These are phyloP conservation scores for Grosmannia clavigera DNA, from an alignment of 2,329 filamentous ascomycete genomes.

Conservation along the genomic window DNA sequence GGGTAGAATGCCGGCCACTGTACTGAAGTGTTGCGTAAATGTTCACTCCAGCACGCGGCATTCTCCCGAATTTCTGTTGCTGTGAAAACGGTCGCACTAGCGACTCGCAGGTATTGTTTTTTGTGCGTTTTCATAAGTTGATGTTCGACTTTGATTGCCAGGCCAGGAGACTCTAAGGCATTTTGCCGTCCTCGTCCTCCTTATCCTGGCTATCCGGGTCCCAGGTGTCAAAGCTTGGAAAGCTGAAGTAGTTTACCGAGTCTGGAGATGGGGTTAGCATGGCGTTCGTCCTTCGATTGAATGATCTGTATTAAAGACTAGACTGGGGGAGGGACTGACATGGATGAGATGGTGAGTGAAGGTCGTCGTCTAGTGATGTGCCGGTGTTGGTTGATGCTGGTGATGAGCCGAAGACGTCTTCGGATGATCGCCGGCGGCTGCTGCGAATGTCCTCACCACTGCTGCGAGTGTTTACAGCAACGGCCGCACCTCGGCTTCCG, in stretches of 20 bases:
- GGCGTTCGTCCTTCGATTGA: background rate
- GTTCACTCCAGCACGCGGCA: background rate
- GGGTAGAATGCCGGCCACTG: too few relatives aligned
- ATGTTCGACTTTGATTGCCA: background rate
- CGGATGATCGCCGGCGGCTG: background rate
- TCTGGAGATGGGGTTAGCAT: slow-evolving; percentile 12
- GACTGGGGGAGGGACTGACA: background rate
- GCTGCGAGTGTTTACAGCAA: background rate
- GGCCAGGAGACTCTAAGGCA: slow-evolving; percentile 3
- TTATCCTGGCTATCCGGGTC: slow-evolving; percentile 33
- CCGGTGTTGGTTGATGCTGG: slow-evolving; percentile 15
- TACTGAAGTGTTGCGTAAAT: background rate
- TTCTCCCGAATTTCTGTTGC: background rate
- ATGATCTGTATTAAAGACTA: too few relatives aligned
- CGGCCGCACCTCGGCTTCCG: background rate
- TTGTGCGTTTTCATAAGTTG: background rate
- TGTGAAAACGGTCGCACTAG: background rate
- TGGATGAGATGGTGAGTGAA: slow-evolving; percentile 11
- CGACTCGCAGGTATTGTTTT: background rate
- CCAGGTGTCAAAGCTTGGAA: slow-evolving; percentile 61
- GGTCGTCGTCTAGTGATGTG: slow-evolving; percentile 17
- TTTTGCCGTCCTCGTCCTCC: slow-evolving; percentile 19
- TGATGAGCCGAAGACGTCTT: slow-evolving; percentile 11
- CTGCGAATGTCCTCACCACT: background rate
- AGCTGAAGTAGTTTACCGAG: slow-evolving; percentile 55